Evolutionary conservation across 306 rosid species (phyloP).

Genomic region (Ammopiptanthus mongolicus): DNA sequence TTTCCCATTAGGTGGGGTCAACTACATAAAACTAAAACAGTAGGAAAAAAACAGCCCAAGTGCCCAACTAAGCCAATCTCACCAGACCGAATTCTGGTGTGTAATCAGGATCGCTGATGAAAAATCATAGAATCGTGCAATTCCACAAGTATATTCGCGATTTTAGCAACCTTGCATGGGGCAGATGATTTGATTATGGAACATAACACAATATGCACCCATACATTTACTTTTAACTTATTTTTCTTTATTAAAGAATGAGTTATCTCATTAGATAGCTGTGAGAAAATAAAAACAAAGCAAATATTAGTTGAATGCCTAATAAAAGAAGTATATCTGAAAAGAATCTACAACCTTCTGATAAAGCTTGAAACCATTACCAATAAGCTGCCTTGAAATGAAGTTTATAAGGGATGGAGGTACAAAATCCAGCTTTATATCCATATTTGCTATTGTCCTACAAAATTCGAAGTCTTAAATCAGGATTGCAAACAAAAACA

Average conservation of each 20-base stretch:
- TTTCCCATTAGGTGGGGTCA: too few relatives aligned
- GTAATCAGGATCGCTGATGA: too few relatives aligned
- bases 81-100: too few relatives aligned
- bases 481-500: not conserved
- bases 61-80: too few relatives aligned
- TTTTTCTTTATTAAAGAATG: not conserved
- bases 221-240: not conserved
- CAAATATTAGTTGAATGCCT: not conserved
- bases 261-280: not conserved
- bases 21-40: too few relatives aligned
- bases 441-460: slow-evolving; percentile 86
- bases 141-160: too few relatives aligned
- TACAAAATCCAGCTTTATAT: slow-evolving; percentile 72
- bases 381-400: slow-evolving; percentile 71
- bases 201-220: not conserved
- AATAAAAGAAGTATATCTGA: slow-evolving; percentile 8
- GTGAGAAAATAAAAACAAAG: not conserved
- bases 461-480: slow-evolving; percentile 32
- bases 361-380: slow-evolving; percentile 72
- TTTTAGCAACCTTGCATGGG: not conserved
- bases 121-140: too few relatives aligned
- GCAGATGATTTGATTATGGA: not conserved
- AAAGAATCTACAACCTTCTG: slow-evolving; percentile 55
- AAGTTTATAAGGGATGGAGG: slow-evolving; percentile 80
- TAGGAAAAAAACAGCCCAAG: too few relatives aligned